Evolutionary conservation across 169 alveolate species (phyloP).

Genomic region (Eimeria praecox): DNA sequence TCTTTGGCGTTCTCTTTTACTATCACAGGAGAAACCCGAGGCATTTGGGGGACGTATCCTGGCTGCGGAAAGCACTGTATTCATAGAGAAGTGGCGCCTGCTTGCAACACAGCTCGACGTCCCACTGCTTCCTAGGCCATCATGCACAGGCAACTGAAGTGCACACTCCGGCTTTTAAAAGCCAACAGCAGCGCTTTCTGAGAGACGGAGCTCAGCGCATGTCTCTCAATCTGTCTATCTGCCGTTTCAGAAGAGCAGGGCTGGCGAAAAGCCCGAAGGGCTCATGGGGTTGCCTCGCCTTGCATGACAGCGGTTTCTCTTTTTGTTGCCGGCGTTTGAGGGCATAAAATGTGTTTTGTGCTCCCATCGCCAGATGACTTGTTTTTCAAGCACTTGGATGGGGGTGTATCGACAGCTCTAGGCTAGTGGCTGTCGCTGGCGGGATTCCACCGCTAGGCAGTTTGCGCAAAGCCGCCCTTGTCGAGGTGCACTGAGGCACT

Average conservation of each 20-base stretch:
- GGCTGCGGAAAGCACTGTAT: slow-evolving; percentile 80
- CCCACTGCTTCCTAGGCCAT: slow-evolving; percentile 1
- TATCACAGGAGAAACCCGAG: slow-evolving; percentile 77
- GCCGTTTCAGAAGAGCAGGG: slow-evolving; percentile 6
- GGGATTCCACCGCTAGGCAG: neutral
- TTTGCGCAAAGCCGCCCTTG: neutral
- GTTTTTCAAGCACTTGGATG: slow-evolving; percentile 7
- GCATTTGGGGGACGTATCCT: slow-evolving; percentile 78
- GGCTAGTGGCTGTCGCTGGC: neutral
- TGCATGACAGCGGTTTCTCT: neutral
- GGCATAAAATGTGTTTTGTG: neutral
- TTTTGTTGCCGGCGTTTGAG: slow-evolving; percentile 1
- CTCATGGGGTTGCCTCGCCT: neutral
- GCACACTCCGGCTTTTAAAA: neutral
- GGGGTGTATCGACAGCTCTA: neutral
- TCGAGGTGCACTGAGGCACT: neutral
- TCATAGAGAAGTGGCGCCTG: slow-evolving; percentile 18
- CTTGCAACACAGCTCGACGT: neutral
- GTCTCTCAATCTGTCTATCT: neutral
- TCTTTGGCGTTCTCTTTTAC: slow-evolving; percentile 52
- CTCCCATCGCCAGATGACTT: neutral
- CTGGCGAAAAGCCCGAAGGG: neutral
- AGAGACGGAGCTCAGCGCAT: neutral
- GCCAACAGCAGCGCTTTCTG: neutral
- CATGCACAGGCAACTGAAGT: neutral